Conservation (phyloP, 1,139 yeast genomes). For the Candida buenavistaensis region DNA sequence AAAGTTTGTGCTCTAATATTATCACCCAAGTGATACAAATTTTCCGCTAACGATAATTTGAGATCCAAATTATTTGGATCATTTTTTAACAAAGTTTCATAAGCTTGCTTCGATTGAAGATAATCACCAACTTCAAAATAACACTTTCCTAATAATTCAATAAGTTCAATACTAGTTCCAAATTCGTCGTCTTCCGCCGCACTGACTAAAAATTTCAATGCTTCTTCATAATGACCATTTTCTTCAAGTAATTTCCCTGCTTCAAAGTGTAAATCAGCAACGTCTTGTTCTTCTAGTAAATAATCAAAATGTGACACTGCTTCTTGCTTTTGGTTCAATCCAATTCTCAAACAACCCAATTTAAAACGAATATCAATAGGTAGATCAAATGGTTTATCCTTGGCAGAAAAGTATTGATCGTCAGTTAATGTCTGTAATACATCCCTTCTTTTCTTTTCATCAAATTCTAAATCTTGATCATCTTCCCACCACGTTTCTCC, state of each 20-base stretch:
- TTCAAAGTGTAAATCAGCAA: conserved; percentile 71
- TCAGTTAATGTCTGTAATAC: conserved; percentile 24
- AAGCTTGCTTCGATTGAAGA: conserved; percentile 67
- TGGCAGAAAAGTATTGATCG: no score
- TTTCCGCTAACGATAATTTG: conserved; percentile 78
- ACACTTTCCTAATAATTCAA: conserved; percentile 73
- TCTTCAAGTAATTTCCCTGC: conserved; percentile 76
- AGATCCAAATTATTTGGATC: conserved; percentile 72
- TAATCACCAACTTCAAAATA: conserved; percentile 71
- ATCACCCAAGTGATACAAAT: conserved; percentile 71
- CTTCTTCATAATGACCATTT: conserved; percentile 69
- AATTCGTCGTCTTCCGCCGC: conserved; percentile 38
- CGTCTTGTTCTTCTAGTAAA: conserved; percentile 58
- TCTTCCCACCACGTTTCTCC: conserved; percentile 86
- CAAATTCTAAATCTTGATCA: conserved; percentile 75
- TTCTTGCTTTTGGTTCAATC: conserved; percentile 62
- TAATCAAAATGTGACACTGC: conserved; percentile 65
- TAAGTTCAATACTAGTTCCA: conserved; percentile 48
- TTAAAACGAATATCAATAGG: conserved; percentile 89
- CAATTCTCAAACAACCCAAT: conserved; percentile 71
- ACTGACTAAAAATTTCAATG: conserved; percentile 62
- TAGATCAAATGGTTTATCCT: conserved; percentile 41
- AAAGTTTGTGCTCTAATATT: conserved; percentile 59
- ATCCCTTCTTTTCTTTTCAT: conserved; percentile 51
- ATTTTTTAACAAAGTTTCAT: conserved; percentile 51